Percentiles rank a stretch among this genome's conserved stretches.
Evolutionary conservation across 1,284 basidiomycete species (phyloP).

Genomic region (Neonothopanus nambi): DNA sequence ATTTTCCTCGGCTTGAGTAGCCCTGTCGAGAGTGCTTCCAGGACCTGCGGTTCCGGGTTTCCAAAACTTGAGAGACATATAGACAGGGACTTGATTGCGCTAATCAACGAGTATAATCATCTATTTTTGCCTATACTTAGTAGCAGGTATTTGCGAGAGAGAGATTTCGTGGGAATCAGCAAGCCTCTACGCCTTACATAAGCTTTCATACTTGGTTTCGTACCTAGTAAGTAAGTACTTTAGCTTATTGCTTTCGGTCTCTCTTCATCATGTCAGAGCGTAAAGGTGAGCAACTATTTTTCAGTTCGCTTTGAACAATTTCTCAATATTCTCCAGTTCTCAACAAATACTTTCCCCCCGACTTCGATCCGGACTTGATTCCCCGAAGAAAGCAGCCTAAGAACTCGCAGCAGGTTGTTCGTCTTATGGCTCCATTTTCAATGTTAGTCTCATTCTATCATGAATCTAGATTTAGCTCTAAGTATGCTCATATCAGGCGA

Average conservation of each 20-base stretch:
- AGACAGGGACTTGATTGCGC: too few relatives aligned
- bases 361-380: slow-evolving; percentile 98
- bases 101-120: too few relatives aligned
- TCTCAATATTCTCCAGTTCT: slow-evolving; percentile 52
- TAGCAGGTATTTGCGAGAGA: too few relatives aligned
- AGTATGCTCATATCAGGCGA: slow-evolving; percentile 52
- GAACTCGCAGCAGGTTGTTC: slow-evolving; percentile 94
- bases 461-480: slow-evolving; percentile 15
- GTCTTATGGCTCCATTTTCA: slow-evolving; percentile 98
- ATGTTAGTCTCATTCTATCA: slow-evolving; percentile 59
- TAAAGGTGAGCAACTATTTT: slow-evolving; percentile 60
- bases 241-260: too few relatives aligned
- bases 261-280: slow-evolving; percentile 95
- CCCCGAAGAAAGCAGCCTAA: slow-evolving; percentile 86
- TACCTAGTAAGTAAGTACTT: too few relatives aligned
- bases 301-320: neutral
- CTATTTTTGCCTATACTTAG: too few relatives aligned
- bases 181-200: too few relatives aligned
- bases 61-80: slow-evolving; percentile 69
- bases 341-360: slow-evolving; percentile 91
- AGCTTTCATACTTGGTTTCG: too few relatives aligned
- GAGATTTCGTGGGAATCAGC: too few relatives aligned
- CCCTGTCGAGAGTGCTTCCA: slow-evolving; percentile 86
- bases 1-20: slow-evolving; percentile 71
- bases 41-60: slow-evolving; percentile 84